Base-by-base conservation (phyloP, 2,329 filamentous ascomycete species). In the Dothistroma pini region DNA sequence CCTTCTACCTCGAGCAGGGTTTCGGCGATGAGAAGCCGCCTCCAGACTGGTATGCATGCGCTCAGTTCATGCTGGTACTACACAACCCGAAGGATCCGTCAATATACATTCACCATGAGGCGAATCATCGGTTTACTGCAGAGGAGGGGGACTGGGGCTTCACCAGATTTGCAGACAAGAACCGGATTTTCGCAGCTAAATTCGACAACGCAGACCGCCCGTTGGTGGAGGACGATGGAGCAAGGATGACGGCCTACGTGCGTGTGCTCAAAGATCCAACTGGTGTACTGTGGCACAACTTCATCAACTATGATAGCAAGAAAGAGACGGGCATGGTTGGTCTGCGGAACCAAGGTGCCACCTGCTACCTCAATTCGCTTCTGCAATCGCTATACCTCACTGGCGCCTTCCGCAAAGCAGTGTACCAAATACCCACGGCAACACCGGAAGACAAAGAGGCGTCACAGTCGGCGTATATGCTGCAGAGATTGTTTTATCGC, bases 71-170 rank as follows among this genome's bases (percentile, higher is more conserved):
- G 61, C 82, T 99, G 54, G 93, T 97, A 4, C 81, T 99, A 58
- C 97, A 91, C 88, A 99, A 97, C 75, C 88, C 89, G 51, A 91
- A 93, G 72, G 91, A 97, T 70, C 93, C 95, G n/a, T 87, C 86
- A 64, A 84, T 97, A 69, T 91, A 89, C 75, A 77, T 84, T 44
- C 83, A 83, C 55, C 89, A 96, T 70, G 83, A 82, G 49, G 95
- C 95, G n/a, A 91, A 93, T 69, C 95, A 99, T 74, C 89, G 95
- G 61, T 99, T 97, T 76, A 97, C 92, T 4, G 90, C 90, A 65
- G 95, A 97, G 49, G 95, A 99, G 76, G 92, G 91, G 25, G 95
- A 99, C 71, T 99, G 95, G 95, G 95, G 95, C 1, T 99, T 99
- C 75, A 99, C 95, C n/a, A 83, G 93, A 59, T 99, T 97, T 73